phyloP scores from a whole-genome alignment of 1,139 yeast genomes.

The Waltiozyma solani region DNA sequence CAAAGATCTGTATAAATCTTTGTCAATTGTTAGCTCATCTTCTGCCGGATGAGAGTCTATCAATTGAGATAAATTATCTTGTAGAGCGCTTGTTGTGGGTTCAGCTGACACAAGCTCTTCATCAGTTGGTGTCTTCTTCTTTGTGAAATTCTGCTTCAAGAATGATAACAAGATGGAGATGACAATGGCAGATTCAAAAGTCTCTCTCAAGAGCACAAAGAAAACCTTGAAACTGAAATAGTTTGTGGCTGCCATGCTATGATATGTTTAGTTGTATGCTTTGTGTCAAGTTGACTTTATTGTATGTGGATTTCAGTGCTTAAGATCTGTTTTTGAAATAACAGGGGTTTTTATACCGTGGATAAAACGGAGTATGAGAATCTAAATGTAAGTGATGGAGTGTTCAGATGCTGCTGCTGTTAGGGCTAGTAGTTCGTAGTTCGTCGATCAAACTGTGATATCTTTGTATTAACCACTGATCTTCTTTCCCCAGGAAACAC shows the following conservation, averaged over 20 bases:
- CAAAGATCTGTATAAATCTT: slow-evolving; percentile 42
- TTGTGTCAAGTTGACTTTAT: too few species aligned
- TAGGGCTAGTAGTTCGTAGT: too few species aligned
- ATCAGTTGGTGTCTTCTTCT: slow-evolving; percentile 3
- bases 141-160: slow-evolving; percentile 59
- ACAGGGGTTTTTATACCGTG: too few species aligned
- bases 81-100: neutral
- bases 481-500: too few species aligned
- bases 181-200: slow-evolving; percentile 76
- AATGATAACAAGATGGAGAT: slow-evolving; percentile 79
- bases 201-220: slow-evolving; percentile 75
- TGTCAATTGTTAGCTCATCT: slow-evolving; percentile 24
- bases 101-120: neutral
- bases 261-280: too few species aligned
- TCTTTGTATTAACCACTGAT: too few species aligned
- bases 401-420: too few species aligned
- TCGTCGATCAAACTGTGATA: too few species aligned
- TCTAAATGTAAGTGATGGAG: too few species aligned
- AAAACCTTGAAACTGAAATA: slow-evolving; percentile 31
- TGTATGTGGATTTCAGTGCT: too few species aligned
- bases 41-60: slow-evolving; percentile 1
- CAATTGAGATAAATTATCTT: slow-evolving; percentile 3
- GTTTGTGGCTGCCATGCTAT: neutral
- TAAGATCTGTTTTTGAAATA: too few species aligned
- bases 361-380: too few species aligned